A percentile compares a stretch with the other conserved stretches of the same genome.
phyloP scores from a whole-genome alignment of 139 green algal species.

The Chlorella sorokiniana region DNA sequence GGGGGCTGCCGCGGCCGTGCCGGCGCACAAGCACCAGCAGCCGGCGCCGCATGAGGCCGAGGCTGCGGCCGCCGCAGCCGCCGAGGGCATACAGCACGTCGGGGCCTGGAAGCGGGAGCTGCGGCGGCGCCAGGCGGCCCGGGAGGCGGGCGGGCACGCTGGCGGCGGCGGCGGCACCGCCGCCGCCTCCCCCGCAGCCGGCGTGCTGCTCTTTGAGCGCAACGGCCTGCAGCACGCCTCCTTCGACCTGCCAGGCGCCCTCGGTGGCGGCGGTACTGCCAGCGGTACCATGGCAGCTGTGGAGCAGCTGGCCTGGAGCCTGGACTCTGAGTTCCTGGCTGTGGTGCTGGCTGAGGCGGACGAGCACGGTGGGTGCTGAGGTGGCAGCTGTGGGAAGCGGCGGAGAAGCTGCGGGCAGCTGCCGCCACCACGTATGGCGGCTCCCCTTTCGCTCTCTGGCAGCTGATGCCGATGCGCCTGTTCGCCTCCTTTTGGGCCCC shows the following conservation, averaged over 20 bases:
- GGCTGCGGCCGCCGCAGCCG: background rate
- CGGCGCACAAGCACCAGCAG: background rate
- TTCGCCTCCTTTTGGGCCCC: background rate
- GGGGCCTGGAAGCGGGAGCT: constrained; percentile 44
- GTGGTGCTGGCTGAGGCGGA: constrained; percentile 52
- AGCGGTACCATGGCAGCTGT: background rate
- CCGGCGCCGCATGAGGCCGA: background rate
- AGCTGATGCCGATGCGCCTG: too few relatives aligned
- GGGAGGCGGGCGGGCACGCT: background rate
- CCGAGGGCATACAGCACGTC: constrained; percentile 26
- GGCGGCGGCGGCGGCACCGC: background rate
- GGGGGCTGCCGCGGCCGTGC: background rate
- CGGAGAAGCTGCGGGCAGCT: too few relatives aligned
- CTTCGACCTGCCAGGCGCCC: constrained; percentile 69
- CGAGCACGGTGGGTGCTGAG: constrained; percentile 15
- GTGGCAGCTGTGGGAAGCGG: background rate
- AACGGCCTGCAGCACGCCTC: constrained; percentile 88
- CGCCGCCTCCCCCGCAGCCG: background rate
- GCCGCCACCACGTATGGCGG: too few relatives aligned
- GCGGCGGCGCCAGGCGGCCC: constrained; percentile 11
- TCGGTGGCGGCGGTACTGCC: constrained; percentile 9
- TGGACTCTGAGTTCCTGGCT: constrained; percentile 84
- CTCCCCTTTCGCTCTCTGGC: too few relatives aligned
- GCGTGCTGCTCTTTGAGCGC: constrained; percentile 85
- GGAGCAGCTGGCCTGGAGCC: constrained; percentile 71